Evolutionary conservation across 2,329 filamentous ascomycete genomes (phyloP), one percentile per base, ranked within the genome.

Genomic region (Neofusicoccum ribis): DNA sequence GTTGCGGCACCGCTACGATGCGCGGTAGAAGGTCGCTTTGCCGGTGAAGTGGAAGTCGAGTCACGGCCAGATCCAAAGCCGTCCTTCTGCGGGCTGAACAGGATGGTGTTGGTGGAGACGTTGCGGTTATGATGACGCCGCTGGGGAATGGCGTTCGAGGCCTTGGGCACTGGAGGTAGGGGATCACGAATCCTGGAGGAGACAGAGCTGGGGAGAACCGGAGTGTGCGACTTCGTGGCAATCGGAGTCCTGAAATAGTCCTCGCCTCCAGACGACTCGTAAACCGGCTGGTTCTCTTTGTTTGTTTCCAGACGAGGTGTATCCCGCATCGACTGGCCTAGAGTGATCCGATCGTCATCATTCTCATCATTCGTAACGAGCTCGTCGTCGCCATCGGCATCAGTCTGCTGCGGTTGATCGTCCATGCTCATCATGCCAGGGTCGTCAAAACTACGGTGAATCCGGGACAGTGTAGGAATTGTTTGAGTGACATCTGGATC

Each of bases 361-460:
- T 88, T 87, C 65, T 93, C 90, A 64, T 92, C 91, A 64, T 93
- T 91, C 3, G 91, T 93, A 12, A 91, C 85, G n/a, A 93, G 81
- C 76, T 97, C 93, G 71, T 97, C 93, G 71, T 97, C 93, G 0
- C 92, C 92, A 73, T 96, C 92, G 6, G 89, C 91, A 72, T 95
- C 92, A 0, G 91, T 93, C 65, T 93, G 88, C 72, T 80, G 84
- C 49, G 83, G 79, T 46, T 81, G 68, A 66, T 84, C 76, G 65
- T 82, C 74, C 51, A 56, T 36, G 43, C 74, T 77, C 60, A 73
- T 76, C n/a, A 76, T 70, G 5, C 70, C 73, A 2, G 70, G 72
- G 69, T 71, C 66, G 72, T 80, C 71, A 76, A 84, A 75, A 69
- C 83, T 80, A 75, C 77, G 74, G 43, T 76, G 72, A 17, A 78